Evolutionary conservation across 345 rosid species (phyloP).

Genomic region (Lepidium aucheri): DNA sequence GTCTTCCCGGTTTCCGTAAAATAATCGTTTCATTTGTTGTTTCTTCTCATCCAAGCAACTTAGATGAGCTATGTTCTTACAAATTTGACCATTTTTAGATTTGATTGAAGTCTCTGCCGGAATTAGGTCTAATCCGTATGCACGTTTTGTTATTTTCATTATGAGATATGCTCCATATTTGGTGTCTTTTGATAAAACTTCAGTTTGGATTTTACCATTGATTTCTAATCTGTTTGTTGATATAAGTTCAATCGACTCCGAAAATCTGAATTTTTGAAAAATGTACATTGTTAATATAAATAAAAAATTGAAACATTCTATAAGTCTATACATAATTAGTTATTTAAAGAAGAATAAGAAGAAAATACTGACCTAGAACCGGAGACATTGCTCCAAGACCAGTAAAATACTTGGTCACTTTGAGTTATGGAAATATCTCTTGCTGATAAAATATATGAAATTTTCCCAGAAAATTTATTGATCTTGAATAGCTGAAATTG

Average conservation of each 20-base stretch:
- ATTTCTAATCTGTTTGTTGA: slow-evolving; percentile 43
- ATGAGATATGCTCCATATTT: slow-evolving; percentile 37
- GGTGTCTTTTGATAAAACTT: slow-evolving; percentile 22
- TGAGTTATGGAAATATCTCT: slow-evolving; percentile 54
- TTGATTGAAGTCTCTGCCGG: slow-evolving; percentile 34
- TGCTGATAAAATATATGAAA: slow-evolving; percentile 47
- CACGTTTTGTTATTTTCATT: slow-evolving; percentile 26
- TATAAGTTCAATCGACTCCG: slow-evolving; percentile 35
- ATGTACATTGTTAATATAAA: too few species aligned
- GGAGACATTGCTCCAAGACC: slow-evolving; percentile 51
- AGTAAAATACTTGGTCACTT: slow-evolving; percentile 38
- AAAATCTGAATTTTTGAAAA: slow-evolving; percentile 21
- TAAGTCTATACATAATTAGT: not conserved
- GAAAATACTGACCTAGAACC: slow-evolving; percentile 40
- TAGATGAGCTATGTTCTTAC: slow-evolving; percentile 18
- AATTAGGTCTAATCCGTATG: slow-evolving; percentile 37
- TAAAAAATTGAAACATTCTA: too few species aligned
- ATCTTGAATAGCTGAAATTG: slow-evolving; percentile 45
- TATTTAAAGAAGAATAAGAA: not conserved
- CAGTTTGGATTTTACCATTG: slow-evolving; percentile 22
- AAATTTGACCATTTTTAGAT: slow-evolving; percentile 6
- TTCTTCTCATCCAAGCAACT: slow-evolving; percentile 28
- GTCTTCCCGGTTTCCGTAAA: slow-evolving; percentile 18
- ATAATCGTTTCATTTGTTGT: slow-evolving; percentile 18
- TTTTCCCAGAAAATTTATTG: slow-evolving; percentile 51